Base-by-base conservation (phyloP, 176 grass and related monocot species). In the Poa pratensis region DNA sequence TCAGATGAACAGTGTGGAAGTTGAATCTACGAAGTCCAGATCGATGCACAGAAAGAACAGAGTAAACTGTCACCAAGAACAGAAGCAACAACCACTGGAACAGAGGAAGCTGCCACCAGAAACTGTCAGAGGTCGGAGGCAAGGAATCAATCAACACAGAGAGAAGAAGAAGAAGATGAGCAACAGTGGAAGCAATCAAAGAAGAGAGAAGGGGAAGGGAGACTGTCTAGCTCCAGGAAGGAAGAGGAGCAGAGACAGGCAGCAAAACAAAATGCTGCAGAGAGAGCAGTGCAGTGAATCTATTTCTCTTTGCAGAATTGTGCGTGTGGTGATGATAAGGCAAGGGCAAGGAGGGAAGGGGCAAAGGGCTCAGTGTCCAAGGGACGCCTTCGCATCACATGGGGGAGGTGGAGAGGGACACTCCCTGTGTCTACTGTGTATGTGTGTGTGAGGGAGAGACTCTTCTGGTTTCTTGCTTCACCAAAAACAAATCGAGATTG, bases 331-430 rank as follows among this genome's bases (percentile, higher is more conserved):
- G 82, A 43, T 81, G 83, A 82, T 86, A 81, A 81, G 77, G 51
- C 35, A 58, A 76, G 62, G 43, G 27, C 27, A 80, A 53, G 30
- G 32, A 50, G 53, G 35, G n/a, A 48, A 52, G 10, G 10, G 48
- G 80, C 87, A 48, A 52, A 45, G 22, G 58, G 80, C 90, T 85
- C 84, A 68, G 79, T 17, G 84, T 93, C 80, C 82, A 60, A 89
- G 43, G 18, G 20, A 69, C 18, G 45, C 22, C 75, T 89, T 89
- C 84, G 66, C 79, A 66, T 89, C 83, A 92, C 84, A 90, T 90
- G 91, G 84, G 76, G 60, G 81, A 68, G 80, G 51, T 59, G 81
- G 68, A 60, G 84, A 79, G 67, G 61, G 34, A 80, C 27, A 4
- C 39, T 14, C 20, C 0, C 3, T 46, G 39, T 45, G 69, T 43